These are phyloP conservation scores for Gillenia trifoliata DNA, from an alignment of 306 rosid genomes.

Conservation along the genomic window DNA sequence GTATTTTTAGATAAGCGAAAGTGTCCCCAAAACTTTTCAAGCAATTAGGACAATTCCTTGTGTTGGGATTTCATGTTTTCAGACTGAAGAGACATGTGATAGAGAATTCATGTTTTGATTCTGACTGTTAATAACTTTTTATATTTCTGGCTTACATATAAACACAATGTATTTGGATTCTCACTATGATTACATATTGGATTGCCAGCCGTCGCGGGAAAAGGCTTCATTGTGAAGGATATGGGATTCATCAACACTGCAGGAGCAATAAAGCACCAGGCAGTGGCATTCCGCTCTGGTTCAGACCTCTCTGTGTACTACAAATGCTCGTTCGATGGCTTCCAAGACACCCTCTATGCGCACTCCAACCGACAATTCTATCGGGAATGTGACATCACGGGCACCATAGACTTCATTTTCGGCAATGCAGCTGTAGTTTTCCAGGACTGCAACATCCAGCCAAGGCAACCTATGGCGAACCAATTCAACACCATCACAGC, in stretches of 20 bases:
- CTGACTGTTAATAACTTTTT: background rate
- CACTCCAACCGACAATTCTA: slow-evolving; percentile 95
- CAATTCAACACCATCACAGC: slow-evolving; percentile 95
- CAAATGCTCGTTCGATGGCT: slow-evolving; percentile 66
- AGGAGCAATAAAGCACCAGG: slow-evolving; percentile 82
- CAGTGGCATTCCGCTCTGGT: slow-evolving; percentile 83
- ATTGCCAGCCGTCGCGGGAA: slow-evolving; percentile 66
- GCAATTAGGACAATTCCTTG: background rate
- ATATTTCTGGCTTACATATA: background rate
- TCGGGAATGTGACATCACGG: slow-evolving; percentile 70
- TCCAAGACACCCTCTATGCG: slow-evolving; percentile 81
- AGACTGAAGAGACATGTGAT: background rate
- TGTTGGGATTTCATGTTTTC: background rate
- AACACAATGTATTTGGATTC: background rate
- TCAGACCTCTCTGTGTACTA: slow-evolving; percentile 66
- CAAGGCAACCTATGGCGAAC: slow-evolving; percentile 65
- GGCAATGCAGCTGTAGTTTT: slow-evolving; percentile 83
- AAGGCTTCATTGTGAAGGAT: slow-evolving; percentile 79
- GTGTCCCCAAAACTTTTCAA: background rate
- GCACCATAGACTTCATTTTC: slow-evolving; percentile 91
- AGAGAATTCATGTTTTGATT: background rate
- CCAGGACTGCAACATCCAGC: slow-evolving; percentile 61
- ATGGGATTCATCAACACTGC: slow-evolving; percentile 70
- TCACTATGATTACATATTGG: slow-evolving; percentile 7
- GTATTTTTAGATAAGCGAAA: background rate